Conservation (phyloP, 2,329 filamentous ascomycete genomes). For the Talaromyces pinophilus region DNA sequence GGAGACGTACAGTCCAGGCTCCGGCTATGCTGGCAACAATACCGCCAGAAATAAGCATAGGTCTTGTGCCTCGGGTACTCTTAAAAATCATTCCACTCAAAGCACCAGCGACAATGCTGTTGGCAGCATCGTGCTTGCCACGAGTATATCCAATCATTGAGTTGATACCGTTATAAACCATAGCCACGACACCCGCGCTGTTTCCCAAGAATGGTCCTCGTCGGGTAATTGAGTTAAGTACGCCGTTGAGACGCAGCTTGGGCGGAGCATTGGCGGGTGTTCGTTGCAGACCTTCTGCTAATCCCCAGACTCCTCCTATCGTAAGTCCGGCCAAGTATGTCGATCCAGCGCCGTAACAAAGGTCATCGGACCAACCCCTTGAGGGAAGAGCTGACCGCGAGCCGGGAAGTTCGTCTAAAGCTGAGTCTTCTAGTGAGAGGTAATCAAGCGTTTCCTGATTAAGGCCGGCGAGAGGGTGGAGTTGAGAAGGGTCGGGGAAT, state of each 20-base stretch:
- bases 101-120: slow-evolving; percentile 81
- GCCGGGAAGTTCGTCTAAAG: slow-evolving; percentile 81
- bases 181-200: slow-evolving; percentile 90
- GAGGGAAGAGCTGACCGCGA: slow-evolving; percentile 86
- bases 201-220: slow-evolving; percentile 95
- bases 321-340: slow-evolving; percentile 88
- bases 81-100: slow-evolving; percentile 95
- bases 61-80: slow-evolving; percentile 83
- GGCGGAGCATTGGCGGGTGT: slow-evolving; percentile 71
- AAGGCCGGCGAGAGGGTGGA: slow-evolving; percentile 91
- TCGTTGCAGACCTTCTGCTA: slow-evolving; percentile 83
- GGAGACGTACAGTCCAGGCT: slow-evolving; percentile 78
- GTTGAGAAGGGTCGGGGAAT: slow-evolving; percentile 80
- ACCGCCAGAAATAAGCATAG: slow-evolving; percentile 91
- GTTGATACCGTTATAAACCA: slow-evolving; percentile 94
- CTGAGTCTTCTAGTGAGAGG: slow-evolving; percentile 87
- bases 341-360: slow-evolving; percentile 95
- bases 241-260: slow-evolving; percentile 88
- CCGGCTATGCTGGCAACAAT: slow-evolving; percentile 85
- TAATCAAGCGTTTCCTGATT: slow-evolving; percentile 95
- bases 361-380: slow-evolving; percentile 94
- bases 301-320: slow-evolving; percentile 85
- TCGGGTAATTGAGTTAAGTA: slow-evolving; percentile 90
- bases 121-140: slow-evolving; percentile 85
- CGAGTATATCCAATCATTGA: slow-evolving; percentile 75